Percentiles rank a stretch among this genome's conserved stretches.
Evolutionary conservation across 1,284 basidiomycete genomes (phyloP).

Genomic region (Cutaneotrichosporon sp.): DNA sequence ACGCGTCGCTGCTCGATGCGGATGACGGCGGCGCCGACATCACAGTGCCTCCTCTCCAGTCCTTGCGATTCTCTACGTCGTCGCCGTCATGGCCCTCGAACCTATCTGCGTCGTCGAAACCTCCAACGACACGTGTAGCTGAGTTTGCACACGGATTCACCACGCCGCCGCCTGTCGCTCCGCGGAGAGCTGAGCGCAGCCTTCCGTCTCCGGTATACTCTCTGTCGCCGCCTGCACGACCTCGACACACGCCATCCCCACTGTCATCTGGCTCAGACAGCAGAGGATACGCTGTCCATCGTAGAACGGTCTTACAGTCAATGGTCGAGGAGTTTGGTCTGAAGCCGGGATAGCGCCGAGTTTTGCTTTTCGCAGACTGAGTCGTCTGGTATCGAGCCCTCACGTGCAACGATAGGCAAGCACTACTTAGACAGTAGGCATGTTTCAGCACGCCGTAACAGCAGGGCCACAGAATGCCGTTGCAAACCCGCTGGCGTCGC

Average conservation of each 20-base stretch:
- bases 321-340: constrained; percentile 38
- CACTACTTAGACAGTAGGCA: no score
- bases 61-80: neutral
- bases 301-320: constrained; percentile 27
- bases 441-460: no score
- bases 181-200: neutral
- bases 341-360: neutral
- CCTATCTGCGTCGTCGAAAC: no score
- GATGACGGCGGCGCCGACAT: neutral
- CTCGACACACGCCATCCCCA: neutral
- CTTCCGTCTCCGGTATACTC: neutral
- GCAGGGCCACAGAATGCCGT: no score
- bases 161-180: neutral
- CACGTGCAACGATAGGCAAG: no score
- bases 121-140: no score
- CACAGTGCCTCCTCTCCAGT: neutral
- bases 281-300: neutral
- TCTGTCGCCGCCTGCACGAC: neutral
- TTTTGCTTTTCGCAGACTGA: no score
- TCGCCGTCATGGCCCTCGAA: neutral
- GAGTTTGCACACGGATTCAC: neutral
- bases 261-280: neutral
- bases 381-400: no score
- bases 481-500: no score
- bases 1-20: neutral